Evolutionary conservation across 1,284 basidiomycete genomes (phyloP), one percentile per base, ranked within the genome.

Genomic region (Vanrija humicola): DNA sequence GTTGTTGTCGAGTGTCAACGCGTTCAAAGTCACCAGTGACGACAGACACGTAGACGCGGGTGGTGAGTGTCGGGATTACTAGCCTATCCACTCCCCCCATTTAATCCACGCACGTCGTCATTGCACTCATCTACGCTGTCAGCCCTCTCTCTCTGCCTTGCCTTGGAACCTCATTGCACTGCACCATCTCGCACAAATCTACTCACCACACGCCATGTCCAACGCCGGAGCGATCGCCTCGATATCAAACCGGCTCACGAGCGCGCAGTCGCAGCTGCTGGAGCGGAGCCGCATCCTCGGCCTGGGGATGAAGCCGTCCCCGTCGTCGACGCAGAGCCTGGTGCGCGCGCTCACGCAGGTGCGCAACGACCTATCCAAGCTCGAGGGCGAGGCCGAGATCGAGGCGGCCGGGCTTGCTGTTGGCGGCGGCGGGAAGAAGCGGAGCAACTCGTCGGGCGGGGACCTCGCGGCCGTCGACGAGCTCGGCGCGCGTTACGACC

Each of bases 211-310:
- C 34, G 12, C 34, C 34, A 34, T 34, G 34, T 34, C 34, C 34
- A 34, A 12, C 34, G 34, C 34, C 34, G 34, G 34, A 8, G 34
- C 34, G 34, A 34, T 34, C 12, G 53, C 64, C n/a, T 62, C 66
- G 16, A 56, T 73, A 46, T 69, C 66, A 3, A 65, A 66, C 40
- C 64, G 72, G 23, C 66, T 76, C 8, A 74, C 72, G 5, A 67
- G 71, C n/a, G 67, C 72, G 25, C 74, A 74, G 16, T 58, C 70
- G 8, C 67, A 73, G 51, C 64, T 77, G 3, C 65, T 77, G 46
- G 75, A 77, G 55, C 66, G 75, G 45, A 68, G 68, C 5, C 72
- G 75, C 19, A 67, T 77, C 46, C 52, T 76, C 50, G 70, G 69
- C 1, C 67, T 77, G 25, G 68, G 68, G 26, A 67, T 77, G 43